These are phyloP conservation scores for Coemansia umbellata DNA, from an alignment of 192 early-diverging fungal species.

Conservation along the genomic window DNA sequence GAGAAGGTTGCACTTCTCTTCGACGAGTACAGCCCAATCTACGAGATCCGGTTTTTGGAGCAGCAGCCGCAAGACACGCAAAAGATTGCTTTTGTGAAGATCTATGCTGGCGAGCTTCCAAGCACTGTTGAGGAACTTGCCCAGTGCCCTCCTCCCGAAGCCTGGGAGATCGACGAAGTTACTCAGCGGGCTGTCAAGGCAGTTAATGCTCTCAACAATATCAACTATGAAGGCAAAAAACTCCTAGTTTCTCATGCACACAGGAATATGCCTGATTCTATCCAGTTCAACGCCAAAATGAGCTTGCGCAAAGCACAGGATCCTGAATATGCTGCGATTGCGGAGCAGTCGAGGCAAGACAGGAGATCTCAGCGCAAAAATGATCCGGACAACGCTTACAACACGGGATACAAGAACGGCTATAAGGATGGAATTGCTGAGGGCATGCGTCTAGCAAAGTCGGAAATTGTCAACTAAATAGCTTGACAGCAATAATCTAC, in stretches of 20 bases:
- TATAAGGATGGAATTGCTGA: slow-evolving; percentile 24
- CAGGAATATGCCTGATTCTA: slow-evolving; percentile 32
- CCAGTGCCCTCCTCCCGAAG: slow-evolving; percentile 14
- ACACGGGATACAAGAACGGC: slow-evolving; percentile 28
- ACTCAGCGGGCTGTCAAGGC: slow-evolving; percentile 3
- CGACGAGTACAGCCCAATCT: slow-evolving; percentile 26
- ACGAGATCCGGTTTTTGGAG: slow-evolving; percentile 12
- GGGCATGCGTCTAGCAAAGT: slow-evolving; percentile 2
- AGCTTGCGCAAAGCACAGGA: slow-evolving; percentile 16
- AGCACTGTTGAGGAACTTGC: slow-evolving; percentile 28
- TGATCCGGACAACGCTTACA: slow-evolving; percentile 7
- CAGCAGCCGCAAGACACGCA: not conserved
- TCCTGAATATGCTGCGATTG: slow-evolving; percentile 5
- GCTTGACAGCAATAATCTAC: too few relatives aligned
- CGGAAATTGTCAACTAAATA: too few relatives aligned
- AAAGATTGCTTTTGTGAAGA: slow-evolving; percentile 33
- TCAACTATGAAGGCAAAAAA: not conserved
- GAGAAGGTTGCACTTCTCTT: slow-evolving; percentile 10
- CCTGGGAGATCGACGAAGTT: slow-evolving; percentile 19
- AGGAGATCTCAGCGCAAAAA: not conserved
- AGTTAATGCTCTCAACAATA: slow-evolving; percentile 12
- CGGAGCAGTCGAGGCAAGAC: not conserved
- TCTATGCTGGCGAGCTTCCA: slow-evolving; percentile 32
- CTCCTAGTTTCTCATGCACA: slow-evolving; percentile 2
- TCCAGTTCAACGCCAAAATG: slow-evolving; percentile 35